phyloP scores from a whole-genome alignment of 2,329 filamentous ascomycete species.

The Alternaria ventricosa region DNA sequence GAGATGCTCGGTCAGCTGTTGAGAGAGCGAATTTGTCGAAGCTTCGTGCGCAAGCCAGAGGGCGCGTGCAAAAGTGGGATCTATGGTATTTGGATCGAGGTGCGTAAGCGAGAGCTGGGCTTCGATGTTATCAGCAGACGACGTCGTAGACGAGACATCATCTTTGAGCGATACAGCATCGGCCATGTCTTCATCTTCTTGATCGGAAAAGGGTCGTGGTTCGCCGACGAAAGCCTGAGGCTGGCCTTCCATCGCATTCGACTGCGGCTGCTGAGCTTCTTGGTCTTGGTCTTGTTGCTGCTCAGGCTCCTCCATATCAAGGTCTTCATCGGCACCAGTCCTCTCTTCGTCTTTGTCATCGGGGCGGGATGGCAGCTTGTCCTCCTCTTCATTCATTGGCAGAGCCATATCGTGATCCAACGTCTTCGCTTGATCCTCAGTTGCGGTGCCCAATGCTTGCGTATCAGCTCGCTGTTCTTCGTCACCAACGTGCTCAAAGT shows the following conservation, averaged over 20 bases:
- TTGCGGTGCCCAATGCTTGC: constrained; percentile 88
- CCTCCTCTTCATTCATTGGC: constrained; percentile 64
- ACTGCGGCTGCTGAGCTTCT: constrained; percentile 35
- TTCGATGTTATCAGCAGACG: constrained; percentile 53
- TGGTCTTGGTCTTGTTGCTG: constrained; percentile 28
- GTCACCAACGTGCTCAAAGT: constrained; percentile 91
- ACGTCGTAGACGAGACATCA: constrained; percentile 37
- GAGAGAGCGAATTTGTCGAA: constrained; percentile 82
- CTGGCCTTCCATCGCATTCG: constrained; percentile 40
- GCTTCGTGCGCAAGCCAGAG: constrained; percentile 88
- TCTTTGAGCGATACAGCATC: constrained; percentile 46
- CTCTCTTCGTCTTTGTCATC: constrained; percentile 40
- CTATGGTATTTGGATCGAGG: constrained; percentile 55
- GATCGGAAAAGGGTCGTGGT: constrained; percentile 42
- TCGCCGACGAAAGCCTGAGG: constrained; percentile 56
- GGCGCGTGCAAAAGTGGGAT: constrained; percentile 67
- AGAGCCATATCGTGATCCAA: constrained; percentile 90
- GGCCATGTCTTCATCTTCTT: constrained; percentile 49
- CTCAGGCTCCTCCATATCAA: constrained; percentile 55
- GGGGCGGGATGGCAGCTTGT: constrained; percentile 41
- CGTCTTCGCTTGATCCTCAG: constrained; percentile 83
- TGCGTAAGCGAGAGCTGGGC: constrained; percentile 77
- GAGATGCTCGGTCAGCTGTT: constrained; percentile 90
- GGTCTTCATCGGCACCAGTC: constrained; percentile 37
- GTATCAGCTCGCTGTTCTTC: constrained; percentile 83